Evolutionary conservation across 176 grass and related monocot genomes (phyloP).

Genomic region (Elymus sibiricus): DNA sequence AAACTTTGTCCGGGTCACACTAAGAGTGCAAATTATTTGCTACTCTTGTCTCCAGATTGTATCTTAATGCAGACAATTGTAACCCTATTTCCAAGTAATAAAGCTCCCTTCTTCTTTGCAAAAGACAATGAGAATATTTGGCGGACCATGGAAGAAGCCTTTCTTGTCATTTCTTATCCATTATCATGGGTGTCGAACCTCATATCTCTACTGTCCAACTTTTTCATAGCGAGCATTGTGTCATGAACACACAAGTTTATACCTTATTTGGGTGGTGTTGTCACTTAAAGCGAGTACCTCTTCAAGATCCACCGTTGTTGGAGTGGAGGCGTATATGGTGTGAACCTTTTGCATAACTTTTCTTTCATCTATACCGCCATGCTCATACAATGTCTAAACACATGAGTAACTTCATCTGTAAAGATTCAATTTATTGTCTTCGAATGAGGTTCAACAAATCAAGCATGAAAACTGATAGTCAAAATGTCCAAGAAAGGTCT

Average conservation of each 20-base stretch:
- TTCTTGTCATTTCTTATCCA: not conserved
- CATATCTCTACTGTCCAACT: not conserved
- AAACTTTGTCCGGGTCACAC: too few species aligned
- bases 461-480: too few species aligned
- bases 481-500: too few species aligned
- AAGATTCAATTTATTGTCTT: not conserved
- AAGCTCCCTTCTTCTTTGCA: too few species aligned
- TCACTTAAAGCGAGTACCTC: too few species aligned
- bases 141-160: not conserved
- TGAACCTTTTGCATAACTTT: not conserved
- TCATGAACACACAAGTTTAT: not conserved
- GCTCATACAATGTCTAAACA: not conserved
- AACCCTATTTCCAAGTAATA: too few species aligned
- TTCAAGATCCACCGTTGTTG: not conserved
- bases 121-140: not conserved
- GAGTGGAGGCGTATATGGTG: not conserved
- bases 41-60: too few species aligned
- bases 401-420: not conserved
- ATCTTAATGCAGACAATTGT: too few species aligned
- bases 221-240: not conserved
- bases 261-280: not conserved
- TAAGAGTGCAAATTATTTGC: too few species aligned
- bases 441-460: not conserved
- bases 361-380: not conserved
- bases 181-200: not conserved